Conservation (phyloP, 768 basidiomycete genomes). For the Boletus sp. region DNA sequence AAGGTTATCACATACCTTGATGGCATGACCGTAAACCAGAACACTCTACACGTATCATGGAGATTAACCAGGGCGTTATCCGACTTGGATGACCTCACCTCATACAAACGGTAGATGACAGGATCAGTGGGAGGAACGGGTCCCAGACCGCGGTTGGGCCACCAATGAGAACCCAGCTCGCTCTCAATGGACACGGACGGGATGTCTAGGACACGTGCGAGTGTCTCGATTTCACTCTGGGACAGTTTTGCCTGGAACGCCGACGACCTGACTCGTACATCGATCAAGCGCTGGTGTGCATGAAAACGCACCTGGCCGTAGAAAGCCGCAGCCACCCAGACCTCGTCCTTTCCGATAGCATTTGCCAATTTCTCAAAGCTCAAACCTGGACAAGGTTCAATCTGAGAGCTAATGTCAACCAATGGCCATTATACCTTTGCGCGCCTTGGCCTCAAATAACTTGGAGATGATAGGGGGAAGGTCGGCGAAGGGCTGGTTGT, state of each 20-base stretch:
- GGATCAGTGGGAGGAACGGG: constrained; percentile 75
- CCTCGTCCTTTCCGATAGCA: constrained; percentile 66
- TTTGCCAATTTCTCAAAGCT: constrained; percentile 70
- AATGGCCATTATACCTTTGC: constrained; percentile 43
- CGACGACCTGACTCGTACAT: not conserved
- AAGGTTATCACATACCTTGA: constrained; percentile 51
- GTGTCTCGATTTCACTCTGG: constrained; percentile 52
- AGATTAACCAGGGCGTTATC: not conserved
- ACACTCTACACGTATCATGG: constrained; percentile 44
- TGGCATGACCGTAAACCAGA: constrained; percentile 73
- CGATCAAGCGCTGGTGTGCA: not conserved
- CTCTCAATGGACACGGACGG: constrained; percentile 35
- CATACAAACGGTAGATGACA: constrained; percentile 77
- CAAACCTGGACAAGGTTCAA: constrained; percentile 40
- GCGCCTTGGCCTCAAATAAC: constrained; percentile 65
- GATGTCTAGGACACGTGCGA: constrained; percentile 51
- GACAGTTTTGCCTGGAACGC: constrained; percentile 60
- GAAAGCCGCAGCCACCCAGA: constrained; percentile 81
- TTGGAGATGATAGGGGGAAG: constrained; percentile 48
- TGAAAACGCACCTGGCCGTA: constrained; percentile 62
- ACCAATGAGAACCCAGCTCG: constrained; percentile 64
- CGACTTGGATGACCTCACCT: constrained; percentile 40
- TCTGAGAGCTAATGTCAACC: not conserved
- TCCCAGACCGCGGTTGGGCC: constrained; percentile 66
- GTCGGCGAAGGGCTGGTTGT: constrained; percentile 43